These are phyloP conservation scores for Aspergillus nomiae DNA, from an alignment of 2,329 filamentous ascomycete genomes.

Conservation along the genomic window DNA sequence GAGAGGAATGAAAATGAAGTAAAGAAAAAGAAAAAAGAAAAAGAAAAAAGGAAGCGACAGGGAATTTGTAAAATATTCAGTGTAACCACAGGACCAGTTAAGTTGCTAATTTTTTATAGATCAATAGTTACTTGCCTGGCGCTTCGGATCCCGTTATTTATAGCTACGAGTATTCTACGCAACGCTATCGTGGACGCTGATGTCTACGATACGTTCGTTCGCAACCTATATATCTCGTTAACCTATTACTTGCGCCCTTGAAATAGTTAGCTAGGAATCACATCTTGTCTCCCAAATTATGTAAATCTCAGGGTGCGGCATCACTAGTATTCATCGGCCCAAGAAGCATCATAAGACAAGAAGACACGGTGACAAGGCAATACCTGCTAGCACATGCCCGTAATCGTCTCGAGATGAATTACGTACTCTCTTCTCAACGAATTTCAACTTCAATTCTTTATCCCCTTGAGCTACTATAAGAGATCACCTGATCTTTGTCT, in stretches of 20 bases:
- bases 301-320: neutral
- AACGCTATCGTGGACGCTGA: neutral
- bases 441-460: neutral
- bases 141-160: neutral
- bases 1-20: neutral
- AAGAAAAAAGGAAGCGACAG: neutral
- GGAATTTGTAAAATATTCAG: neutral
- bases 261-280: neutral
- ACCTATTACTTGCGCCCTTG: neutral
- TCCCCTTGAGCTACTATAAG: neutral
- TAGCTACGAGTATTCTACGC: neutral
- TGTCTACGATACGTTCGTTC: neutral
- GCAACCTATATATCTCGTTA: neutral
- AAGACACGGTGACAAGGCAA: neutral
- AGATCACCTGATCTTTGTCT: neutral
- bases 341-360: neutral
- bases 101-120: neutral
- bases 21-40: neutral
- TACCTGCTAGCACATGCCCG: neutral
- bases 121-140: neutral
- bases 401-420: neutral
- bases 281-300: neutral
- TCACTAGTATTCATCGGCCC: neutral
- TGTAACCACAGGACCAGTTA: neutral
- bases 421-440: neutral